Evolutionary conservation across 129 eudicot species (phyloP).

Genomic region (Calendula officinalis): DNA sequence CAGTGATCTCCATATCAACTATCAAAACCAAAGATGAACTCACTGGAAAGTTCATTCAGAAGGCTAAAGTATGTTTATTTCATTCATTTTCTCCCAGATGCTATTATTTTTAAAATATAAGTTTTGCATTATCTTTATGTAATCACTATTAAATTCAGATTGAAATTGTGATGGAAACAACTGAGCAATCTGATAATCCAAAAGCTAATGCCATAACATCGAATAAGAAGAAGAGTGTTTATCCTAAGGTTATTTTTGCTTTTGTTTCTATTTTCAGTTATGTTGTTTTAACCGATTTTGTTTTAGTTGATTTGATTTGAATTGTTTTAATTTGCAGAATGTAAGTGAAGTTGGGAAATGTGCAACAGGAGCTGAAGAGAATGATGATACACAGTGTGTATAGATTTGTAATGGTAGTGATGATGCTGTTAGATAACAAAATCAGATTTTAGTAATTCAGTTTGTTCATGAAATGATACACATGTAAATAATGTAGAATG

Average conservation of each 20-base stretch:
- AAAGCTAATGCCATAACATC: constrained; percentile 11
- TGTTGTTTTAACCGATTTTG: too few species aligned
- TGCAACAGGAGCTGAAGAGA: constrained; percentile 16
- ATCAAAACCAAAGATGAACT: constrained; percentile 21
- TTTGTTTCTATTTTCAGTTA: background rate
- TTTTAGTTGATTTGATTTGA: background rate
- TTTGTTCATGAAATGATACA: background rate
- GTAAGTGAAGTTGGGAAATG: constrained; percentile 5
- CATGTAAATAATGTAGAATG: background rate
- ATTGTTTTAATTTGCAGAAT: background rate
- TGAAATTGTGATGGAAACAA: constrained; percentile 25
- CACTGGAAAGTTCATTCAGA: constrained; percentile 18
- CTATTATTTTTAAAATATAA: background rate
- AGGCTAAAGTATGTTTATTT: constrained; percentile 28
- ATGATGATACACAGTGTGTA: constrained; percentile 9
- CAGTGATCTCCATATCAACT: constrained; percentile 33
- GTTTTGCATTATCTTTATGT: background rate
- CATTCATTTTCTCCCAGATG: background rate
- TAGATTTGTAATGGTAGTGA: constrained; percentile 2
- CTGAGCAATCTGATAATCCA: constrained; percentile 17
- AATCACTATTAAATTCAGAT: constrained; percentile 19
- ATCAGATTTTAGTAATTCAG: constrained; percentile 2
- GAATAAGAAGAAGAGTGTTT: constrained; percentile 17
- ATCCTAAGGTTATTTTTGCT: constrained; percentile 24
- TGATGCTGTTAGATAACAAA: background rate